Conservation (phyloP, 2,329 filamentous ascomycete genomes). For the Cladophialophora immunda region DNA sequence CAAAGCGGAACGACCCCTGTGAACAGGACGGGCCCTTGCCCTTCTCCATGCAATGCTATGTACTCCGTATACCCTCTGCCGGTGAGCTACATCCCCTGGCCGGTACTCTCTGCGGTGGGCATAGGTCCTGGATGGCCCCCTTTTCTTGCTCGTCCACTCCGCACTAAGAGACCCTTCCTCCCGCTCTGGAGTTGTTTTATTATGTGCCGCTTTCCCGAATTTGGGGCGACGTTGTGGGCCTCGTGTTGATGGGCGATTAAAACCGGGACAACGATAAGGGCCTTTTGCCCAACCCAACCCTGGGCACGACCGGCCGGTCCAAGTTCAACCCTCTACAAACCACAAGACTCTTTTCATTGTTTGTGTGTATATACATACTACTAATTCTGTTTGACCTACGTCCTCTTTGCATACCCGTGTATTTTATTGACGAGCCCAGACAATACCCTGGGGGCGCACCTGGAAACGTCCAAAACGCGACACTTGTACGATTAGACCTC, state of each 20-base stretch:
- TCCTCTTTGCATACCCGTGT: neutral
- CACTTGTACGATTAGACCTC: neutral
- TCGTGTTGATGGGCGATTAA: neutral
- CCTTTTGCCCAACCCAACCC: neutral
- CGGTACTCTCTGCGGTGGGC: too few species aligned
- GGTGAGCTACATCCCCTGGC: neutral
- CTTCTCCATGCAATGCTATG: neutral
- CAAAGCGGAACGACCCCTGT: neutral
- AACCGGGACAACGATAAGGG: conserved; percentile 8
- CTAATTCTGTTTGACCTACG: neutral
- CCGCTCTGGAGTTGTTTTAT: neutral
- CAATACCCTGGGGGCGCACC: neutral
- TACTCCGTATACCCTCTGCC: neutral
- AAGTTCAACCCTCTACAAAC: neutral
- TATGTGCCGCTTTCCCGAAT: conserved; percentile 7
- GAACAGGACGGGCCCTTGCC: neutral
- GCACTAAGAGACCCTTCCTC: neutral
- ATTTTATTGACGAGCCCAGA: neutral
- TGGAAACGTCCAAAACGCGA: neutral
- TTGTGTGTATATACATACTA: neutral
- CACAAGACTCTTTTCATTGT: neutral
- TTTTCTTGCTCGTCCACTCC: neutral
- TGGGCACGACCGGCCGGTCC: neutral
- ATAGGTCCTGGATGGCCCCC: neutral
- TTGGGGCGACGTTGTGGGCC: conserved; percentile 2